phyloP scores from a whole-genome alignment of 2,329 filamentous ascomycete species.

The Pestalotiopsis sp. region DNA sequence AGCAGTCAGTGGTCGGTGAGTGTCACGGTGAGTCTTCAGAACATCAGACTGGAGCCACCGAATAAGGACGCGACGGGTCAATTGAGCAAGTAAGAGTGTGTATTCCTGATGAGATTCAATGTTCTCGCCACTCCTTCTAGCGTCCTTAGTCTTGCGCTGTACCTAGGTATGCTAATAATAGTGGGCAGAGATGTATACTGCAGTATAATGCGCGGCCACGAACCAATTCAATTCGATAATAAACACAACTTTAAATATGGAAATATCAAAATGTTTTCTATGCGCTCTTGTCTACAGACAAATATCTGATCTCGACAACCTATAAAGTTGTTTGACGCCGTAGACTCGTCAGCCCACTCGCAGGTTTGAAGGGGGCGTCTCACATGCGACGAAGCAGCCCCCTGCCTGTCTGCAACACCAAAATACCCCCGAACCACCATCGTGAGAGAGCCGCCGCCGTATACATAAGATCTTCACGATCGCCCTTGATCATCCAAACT shows the following conservation, averaged over 20 bases:
- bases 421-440: not conserved
- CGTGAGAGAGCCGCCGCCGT: not conserved
- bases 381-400: not conserved
- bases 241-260: too few relatives aligned
- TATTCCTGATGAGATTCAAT: too few relatives aligned
- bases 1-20: not conserved
- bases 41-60: not conserved
- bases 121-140: too few relatives aligned
- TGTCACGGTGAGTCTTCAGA: not conserved
- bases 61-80: too few relatives aligned
- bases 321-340: not conserved
- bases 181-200: too few relatives aligned
- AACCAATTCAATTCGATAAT: too few relatives aligned
- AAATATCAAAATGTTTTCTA: not conserved
- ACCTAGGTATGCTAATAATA: too few relatives aligned
- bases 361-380: slow-evolving; percentile 12
- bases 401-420: slow-evolving; percentile 9
- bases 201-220: too few relatives aligned
- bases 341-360: not conserved
- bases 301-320: not conserved
- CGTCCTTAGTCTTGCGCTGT: too few relatives aligned
- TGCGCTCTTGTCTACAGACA: too few relatives aligned
- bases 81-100: too few relatives aligned
- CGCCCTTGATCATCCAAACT: slow-evolving; percentile 2
- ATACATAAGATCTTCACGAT: slow-evolving; percentile 11